Evolutionary conservation across 352 stramenopile species (phyloP).

Genomic region (Globisporangium paddicum): DNA sequence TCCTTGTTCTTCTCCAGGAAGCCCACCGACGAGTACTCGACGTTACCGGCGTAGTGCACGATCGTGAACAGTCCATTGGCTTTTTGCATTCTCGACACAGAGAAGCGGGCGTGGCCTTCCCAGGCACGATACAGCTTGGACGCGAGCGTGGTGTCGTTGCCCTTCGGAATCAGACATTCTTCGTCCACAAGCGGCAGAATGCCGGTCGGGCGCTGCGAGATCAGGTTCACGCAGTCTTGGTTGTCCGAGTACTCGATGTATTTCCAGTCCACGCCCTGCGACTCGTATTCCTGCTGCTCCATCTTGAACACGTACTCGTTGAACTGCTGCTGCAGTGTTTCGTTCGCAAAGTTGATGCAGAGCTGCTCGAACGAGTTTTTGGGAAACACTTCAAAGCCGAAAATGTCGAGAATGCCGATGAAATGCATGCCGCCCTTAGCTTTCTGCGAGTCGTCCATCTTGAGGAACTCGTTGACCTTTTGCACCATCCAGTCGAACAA

Average conservation of each 20-base stretch:
- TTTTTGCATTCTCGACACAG: conserved; percentile 73
- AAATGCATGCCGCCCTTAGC: conserved; percentile 55
- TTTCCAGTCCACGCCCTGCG: conserved; percentile 80
- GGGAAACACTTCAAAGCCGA: conserved; percentile 91
- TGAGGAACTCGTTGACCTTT: conserved; percentile 82
- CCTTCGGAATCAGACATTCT: conserved; percentile 84
- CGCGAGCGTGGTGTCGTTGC: conserved; percentile 74
- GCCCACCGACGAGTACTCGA: conserved; percentile 70
- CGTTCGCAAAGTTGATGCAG: conserved; percentile 90
- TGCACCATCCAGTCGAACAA: conserved; percentile 90
- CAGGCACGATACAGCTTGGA: conserved; percentile 80
- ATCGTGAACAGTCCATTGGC: conserved; percentile 70
- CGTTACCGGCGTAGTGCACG: conserved; percentile 76
- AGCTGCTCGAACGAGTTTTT: conserved; percentile 90
- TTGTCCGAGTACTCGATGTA: conserved; percentile 87
- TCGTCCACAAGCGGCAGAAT: conserved; percentile 87
- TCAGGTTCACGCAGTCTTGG: conserved; percentile 87
- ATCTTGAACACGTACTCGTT: conserved; percentile 89
- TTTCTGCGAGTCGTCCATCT: conserved; percentile 74
- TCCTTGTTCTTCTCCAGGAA: conserved; percentile 90
- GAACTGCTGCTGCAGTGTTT: conserved; percentile 87
- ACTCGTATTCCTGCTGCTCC: conserved; percentile 81
- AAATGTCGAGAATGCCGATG: conserved; percentile 92
- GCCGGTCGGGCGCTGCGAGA: conserved; percentile 81
- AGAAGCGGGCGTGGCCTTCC: conserved; percentile 56